Base-by-base conservation (phyloP, 176 grass and related monocot genomes). In the Avena insularis region DNA sequence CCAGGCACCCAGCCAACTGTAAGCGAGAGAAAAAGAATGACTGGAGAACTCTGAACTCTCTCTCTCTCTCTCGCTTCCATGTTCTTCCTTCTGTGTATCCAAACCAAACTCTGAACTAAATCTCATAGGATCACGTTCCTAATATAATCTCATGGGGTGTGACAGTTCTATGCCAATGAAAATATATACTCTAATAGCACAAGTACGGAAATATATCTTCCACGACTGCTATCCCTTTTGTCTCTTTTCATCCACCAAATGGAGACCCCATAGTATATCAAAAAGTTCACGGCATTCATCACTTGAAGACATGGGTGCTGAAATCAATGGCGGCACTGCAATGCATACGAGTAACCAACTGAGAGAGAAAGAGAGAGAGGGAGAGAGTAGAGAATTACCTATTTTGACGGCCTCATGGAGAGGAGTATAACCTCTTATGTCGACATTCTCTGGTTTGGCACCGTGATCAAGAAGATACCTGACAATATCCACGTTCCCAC, bases 381-480 rank as follows among this genome's bases (percentile, higher is more conserved):
- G n/a, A 65, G 12, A 65, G 4, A 13, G 25, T 14, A 64, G 27
- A 36, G 9, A 43, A 10, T 11, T 23, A 74, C 71, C 71, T 74
- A 3, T n/a, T 49, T 74, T 14, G 45, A 12, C 5, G n/a, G 45
- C 71, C 45, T 49, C 71, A 15, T 74, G 71, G 43, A 74, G 71
- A 49, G 71, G 71, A 49, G 71, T 49, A 25, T 25, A 49, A 20
- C 45, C 71, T 74, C 5, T 49, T 8, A 8, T 74, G n/a, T 49
- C 71, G 10, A 8, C 71, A 23, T 25, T 48, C 3, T 74, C 12
- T 74, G n/a, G 45, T 15, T 25, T 74, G 43, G 71, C 45, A 49
- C 71, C 71, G 12, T 74, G 71, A 49, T 74, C 71, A 49, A 74
- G 45, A 74, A 74, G 69, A 72, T 72, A 72, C 40, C 40, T 72